phyloP scores from a whole-genome alignment of 2,329 filamentous ascomycete species.

The Plectosphaerella plurivora region DNA sequence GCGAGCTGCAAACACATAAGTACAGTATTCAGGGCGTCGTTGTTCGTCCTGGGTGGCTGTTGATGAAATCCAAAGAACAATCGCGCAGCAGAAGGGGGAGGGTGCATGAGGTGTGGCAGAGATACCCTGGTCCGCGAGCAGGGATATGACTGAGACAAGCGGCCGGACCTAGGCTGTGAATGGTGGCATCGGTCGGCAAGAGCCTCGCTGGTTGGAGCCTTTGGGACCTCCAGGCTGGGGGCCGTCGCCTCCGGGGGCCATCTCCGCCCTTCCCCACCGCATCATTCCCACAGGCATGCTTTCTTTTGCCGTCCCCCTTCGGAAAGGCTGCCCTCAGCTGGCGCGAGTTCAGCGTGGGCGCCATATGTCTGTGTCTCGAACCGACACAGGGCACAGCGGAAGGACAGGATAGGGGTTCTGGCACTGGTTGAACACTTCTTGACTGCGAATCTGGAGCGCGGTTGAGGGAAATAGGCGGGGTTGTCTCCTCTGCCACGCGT shows the following conservation, averaged over 20 bases:
- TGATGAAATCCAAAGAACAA: neutral
- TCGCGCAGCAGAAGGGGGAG: conserved; percentile 1
- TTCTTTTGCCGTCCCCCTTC: neutral
- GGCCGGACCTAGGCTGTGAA: conserved; percentile 11
- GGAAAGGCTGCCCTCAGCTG: neutral
- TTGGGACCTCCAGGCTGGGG: too few relatives aligned
- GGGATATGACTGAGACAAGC: conserved; percentile 12
- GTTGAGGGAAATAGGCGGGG: too few relatives aligned
- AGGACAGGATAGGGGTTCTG: too few relatives aligned
- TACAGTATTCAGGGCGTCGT: neutral
- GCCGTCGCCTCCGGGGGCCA: too few relatives aligned
- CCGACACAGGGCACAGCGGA: too few relatives aligned
- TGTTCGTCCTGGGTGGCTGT: neutral
- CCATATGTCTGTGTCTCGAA: too few relatives aligned
- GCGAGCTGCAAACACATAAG: neutral
- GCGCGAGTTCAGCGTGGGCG: too few relatives aligned
- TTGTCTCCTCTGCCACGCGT: too few relatives aligned
- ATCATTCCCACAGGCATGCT: conserved; percentile 8
- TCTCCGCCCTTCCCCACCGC: conserved; percentile 2
- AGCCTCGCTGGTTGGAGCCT: conserved; percentile 9
- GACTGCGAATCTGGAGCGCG: too few relatives aligned
- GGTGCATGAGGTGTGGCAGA: conserved; percentile 15
- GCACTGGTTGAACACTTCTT: too few relatives aligned
- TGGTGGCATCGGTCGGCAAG: conserved; percentile 14
- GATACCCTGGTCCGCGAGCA: conserved; percentile 13